Evolutionary conservation across 1,139 yeast genomes (phyloP).

Genomic region (Lodderomyces beijingensis): DNA sequence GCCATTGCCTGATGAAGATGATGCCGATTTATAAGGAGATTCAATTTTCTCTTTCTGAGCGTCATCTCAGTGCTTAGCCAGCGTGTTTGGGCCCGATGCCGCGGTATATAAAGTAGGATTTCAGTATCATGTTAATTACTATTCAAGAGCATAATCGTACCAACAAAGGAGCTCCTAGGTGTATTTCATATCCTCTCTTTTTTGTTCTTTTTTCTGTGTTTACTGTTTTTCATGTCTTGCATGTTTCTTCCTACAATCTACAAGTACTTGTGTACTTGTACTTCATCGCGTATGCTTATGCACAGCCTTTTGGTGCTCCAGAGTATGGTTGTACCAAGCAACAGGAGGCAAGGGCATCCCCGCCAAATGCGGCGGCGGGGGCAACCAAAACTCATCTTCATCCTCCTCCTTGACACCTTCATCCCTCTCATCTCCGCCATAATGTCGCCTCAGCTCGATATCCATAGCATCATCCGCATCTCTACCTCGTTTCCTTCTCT

Average conservation of each 20-base stretch:
- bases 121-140: too few species aligned
- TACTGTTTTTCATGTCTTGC: too few species aligned
- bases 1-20: constrained; percentile 99
- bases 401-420: constrained; percentile 12
- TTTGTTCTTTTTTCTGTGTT: too few species aligned
- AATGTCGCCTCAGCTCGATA: constrained; percentile 10
- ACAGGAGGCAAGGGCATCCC: constrained; percentile 36
- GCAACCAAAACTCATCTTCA: constrained; percentile 20
- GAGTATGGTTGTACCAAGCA: constrained; percentile 22
- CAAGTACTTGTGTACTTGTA: too few species aligned
- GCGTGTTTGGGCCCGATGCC: too few species aligned
- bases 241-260: too few species aligned
- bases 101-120: too few species aligned
- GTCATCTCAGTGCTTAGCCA: too few species aligned
- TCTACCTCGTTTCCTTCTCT: constrained; percentile 12
- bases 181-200: too few species aligned
- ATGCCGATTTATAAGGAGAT: constrained; percentile 80
- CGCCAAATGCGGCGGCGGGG: constrained; percentile 33
- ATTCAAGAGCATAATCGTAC: too few species aligned
- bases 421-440: constrained; percentile 15
- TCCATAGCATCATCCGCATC: constrained; percentile 9
- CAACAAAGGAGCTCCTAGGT: too few species aligned
- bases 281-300: neutral
- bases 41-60: too few species aligned
- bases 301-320: constrained; percentile 19